phyloP scores from a whole-genome alignment of 257 asterid species.

The Echium plantagineum region DNA sequence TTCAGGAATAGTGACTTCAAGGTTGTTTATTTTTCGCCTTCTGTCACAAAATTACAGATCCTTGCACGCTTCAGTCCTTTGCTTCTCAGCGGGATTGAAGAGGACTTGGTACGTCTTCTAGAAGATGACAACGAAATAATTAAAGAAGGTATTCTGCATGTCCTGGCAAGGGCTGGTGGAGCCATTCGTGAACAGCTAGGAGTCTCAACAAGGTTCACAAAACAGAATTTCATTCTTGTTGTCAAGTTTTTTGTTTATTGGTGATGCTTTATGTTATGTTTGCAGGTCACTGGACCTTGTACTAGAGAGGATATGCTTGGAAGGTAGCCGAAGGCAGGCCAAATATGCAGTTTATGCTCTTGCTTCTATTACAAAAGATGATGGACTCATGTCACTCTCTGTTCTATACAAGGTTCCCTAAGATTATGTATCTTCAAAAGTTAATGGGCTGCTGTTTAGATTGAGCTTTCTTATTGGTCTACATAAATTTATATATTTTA shows the following conservation, averaged over 20 bases:
- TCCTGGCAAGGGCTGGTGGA: constrained; percentile 97
- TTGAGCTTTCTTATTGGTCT: constrained; percentile 10
- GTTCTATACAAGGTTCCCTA: constrained; percentile 84
- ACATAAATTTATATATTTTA: constrained; percentile 7
- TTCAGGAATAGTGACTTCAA: background rate
- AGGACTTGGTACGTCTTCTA: constrained; percentile 71
- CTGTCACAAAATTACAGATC: constrained; percentile 41
- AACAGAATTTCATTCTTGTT: background rate
- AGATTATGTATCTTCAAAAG: background rate
- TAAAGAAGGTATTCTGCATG: constrained; percentile 93
- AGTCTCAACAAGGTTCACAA: constrained; percentile 69
- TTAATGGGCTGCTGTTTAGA: constrained; percentile 4
- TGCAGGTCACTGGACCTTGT: constrained; percentile 86
- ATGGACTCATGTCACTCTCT: constrained; percentile 98
- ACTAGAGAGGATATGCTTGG: constrained; percentile 95
- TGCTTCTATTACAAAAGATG: constrained; percentile 95
- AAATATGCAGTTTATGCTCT: constrained; percentile 97
- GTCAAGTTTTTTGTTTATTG: background rate
- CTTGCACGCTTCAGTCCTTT: constrained; percentile 89
- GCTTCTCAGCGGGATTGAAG: constrained; percentile 82
- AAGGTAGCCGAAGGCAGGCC: constrained; percentile 98
- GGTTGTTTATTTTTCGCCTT: background rate
- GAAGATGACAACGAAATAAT: constrained; percentile 97
- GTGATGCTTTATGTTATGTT: constrained; percentile 16
- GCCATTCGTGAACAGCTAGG: constrained; percentile 92